Evolutionary conservation across 1,139 yeast genomes (phyloP), one percentile per base, ranked within the genome.

Genomic region (Casaregolazyma lundiana): DNA sequence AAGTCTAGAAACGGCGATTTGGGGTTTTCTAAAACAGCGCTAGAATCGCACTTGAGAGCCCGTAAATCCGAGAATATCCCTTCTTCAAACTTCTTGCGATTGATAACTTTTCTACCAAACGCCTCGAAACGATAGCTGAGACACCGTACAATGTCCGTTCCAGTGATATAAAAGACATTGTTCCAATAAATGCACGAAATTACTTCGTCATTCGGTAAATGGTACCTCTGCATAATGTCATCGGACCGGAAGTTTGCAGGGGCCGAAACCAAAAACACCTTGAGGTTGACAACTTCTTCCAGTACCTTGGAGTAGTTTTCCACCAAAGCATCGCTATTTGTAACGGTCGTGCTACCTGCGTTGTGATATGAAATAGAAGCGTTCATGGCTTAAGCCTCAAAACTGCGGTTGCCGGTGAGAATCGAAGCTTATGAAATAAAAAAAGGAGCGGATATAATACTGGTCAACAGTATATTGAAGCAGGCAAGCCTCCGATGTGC

Each of bases 161-260:
- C 98, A 0, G 97, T 90, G 44, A 92, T 78, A 65, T 86, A 89
- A 63, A 85, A 92, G 16, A 90, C 72, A 61, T 87, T 86, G 58
- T 88, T 86, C 97, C 97, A 92, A 58, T 76, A 84, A 1, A 92
- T 90, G 66, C 98, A 92, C 47, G 92, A 81, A 7, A 92, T 94
- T 57, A 84, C 84, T 65, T 90, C 97, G 53, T 87, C 95, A 53
- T 83, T 85, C 55, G 89, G 90, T 45, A 92, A 69, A 61, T 84
- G 85, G 64, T 87, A 90, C 47, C 96, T 73, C 60, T 96, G 73
- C 47, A 90, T 86, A 41, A 87, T 85, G 64, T 90, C 97, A 59
- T 84, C 84, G 51, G 82, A 87, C 62, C 83, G 90, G 95, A 97
- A 90, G 61, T 84, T 85, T 2, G 94, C 94, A 0, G 98, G 97